Base-by-base conservation (phyloP, 805 yeast species). In the Ogataea nonfermentans region DNA sequence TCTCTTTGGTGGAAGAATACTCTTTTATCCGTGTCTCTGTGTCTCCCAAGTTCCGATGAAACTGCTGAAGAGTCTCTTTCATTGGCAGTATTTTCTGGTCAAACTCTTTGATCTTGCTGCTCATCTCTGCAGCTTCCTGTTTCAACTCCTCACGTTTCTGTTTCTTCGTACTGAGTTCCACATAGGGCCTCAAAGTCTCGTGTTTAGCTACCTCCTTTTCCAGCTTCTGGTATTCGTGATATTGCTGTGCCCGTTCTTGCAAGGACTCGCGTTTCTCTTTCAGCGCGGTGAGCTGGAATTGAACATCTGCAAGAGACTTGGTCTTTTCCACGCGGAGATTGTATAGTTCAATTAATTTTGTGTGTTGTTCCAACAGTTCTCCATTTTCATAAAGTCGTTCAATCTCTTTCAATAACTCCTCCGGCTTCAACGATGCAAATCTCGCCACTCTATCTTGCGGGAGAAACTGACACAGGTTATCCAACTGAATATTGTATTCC, bases 401-500 rank as follows among this genome's bases (percentile, higher is more conserved):
- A 1, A 95, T 86, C 52, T 87, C 95, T 17, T 68, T 53, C 9
- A 93, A 67, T 7, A 91, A 65, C 44, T 79, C 78, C 46, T 84
- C 89, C 1, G 95, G 85, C 20, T 84, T 74, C 48, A 87, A 65
- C 3, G 82, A 76, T 0, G 97, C 95, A 67, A 93, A 93, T 48
- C 86, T 88, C 2, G 95, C 91, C 6, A 93, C 98, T 44, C 95
- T 72, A 53, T 91, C 98, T 58, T 93, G 99, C 0, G 99, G 96
- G 40, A 93, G 66, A 55, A 93, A 93, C 57, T 91, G 97, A 56
- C 98, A 90, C 35, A 91, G 68, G 57, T 91, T 93, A 57, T 88
- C 95, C 41, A 93, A 69, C 56, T 93, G 98, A 43, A 93, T 84
- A 55, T 84, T 84, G 46, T 79, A 71, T 2, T 55, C 55, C 14